Conservation (phyloP, 1,284 basidiomycete species). For the Cryptococcus sp. region DNA sequence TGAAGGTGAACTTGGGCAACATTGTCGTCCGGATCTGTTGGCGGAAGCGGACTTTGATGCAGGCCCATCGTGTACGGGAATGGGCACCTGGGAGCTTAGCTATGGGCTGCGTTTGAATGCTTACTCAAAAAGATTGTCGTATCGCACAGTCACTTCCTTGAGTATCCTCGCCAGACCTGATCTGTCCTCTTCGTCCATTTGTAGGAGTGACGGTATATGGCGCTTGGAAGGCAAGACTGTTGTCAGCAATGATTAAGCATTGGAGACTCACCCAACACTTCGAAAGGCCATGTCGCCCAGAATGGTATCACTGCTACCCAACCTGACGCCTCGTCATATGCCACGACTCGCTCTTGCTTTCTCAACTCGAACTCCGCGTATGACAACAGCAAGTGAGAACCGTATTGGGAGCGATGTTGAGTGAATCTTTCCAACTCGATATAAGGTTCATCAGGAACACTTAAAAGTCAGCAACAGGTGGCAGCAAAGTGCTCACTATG, state of each 20-base stretch:
- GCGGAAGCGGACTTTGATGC: constrained; percentile 69
- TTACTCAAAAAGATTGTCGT: constrained; percentile 75
- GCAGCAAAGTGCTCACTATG: constrained; percentile 44
- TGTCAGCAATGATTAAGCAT: constrained; percentile 1
- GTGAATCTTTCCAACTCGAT: constrained; percentile 54
- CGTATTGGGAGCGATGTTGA: no score
- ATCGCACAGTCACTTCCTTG: constrained; percentile 64
- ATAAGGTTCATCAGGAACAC: constrained; percentile 64
- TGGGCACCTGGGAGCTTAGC: constrained; percentile 54
- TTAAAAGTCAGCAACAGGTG: constrained; percentile 4
- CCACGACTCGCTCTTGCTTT: constrained; percentile 62
- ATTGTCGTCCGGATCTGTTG: constrained; percentile 14
- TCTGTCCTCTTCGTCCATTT: constrained; percentile 62
- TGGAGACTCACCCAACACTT: constrained; percentile 61
- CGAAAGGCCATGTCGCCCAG: constrained; percentile 97
- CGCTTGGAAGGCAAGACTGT: constrained; percentile 72
- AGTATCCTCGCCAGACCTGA: constrained; percentile 62
- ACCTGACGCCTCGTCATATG: constrained; percentile 60
- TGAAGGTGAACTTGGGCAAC: constrained; percentile 83
- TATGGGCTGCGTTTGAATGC: background rate
- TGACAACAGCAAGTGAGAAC: constrained; percentile 76
- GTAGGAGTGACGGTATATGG: constrained; percentile 66
- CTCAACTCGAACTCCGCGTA: constrained; percentile 71
- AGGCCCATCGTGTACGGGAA: constrained; percentile 98
- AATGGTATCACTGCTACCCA: constrained; percentile 89